Percentiles rank a stretch among this genome's conserved stretches.
These are phyloP conservation scores for Populus deltoides DNA, from an alignment of 345 rosid genomes.

Conservation along the genomic window DNA sequence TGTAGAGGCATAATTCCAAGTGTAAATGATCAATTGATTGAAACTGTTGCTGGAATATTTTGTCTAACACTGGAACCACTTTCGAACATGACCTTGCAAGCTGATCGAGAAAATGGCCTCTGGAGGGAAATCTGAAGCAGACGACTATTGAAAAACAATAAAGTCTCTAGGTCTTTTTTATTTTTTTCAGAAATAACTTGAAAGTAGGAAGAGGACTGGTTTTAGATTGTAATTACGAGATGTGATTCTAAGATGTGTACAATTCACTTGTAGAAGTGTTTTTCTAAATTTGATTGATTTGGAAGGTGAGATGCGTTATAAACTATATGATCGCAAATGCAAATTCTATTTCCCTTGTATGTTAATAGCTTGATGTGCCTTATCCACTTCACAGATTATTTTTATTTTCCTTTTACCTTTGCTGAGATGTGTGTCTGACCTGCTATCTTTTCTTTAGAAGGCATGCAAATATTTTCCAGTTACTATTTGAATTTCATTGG, in stretches of 20 bases:
- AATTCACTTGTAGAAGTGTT: background rate
- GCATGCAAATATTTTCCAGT: background rate
- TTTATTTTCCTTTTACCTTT: no score
- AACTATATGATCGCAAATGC: background rate
- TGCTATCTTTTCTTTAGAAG: background rate
- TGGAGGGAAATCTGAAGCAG: background rate
- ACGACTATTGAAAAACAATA: background rate
- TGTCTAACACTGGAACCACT: no score
- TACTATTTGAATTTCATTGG: background rate
- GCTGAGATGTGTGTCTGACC: background rate
- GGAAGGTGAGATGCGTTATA: background rate
- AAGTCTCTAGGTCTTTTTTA: background rate
- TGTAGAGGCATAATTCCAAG: background rate
- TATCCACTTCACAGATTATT: background rate
- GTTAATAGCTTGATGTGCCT: background rate
- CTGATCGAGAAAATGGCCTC: background rate
- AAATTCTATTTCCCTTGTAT: background rate
- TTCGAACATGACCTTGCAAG: background rate
- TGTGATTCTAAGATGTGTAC: background rate
- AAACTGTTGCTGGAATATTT: background rate
- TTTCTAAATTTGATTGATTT: background rate
- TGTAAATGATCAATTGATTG: background rate
- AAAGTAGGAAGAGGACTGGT: background rate
- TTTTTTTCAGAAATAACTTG: background rate
- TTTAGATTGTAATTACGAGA: background rate